A percentile compares a stretch with the other conserved stretches of the same genome.
Conservation (phyloP, 192 early-diverging fungal species). For the Kickxella alabastrina region DNA sequence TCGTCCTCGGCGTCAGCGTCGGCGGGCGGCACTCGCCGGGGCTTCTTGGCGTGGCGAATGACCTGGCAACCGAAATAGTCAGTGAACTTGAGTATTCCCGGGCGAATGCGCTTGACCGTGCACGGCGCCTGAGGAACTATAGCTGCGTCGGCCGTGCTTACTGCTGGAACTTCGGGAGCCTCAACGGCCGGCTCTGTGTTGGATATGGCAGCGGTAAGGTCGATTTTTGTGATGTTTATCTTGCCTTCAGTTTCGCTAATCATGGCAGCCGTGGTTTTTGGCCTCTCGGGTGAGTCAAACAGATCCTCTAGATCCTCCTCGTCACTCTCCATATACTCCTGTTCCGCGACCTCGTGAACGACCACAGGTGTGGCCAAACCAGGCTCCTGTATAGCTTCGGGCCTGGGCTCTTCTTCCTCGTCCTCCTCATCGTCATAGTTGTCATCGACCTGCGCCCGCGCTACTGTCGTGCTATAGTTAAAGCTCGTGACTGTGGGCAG, state of each 20-base stretch:
- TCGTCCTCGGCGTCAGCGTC: slow-evolving; percentile 1
- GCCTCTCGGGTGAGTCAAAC: slow-evolving; percentile 40
- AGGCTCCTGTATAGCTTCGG: background rate
- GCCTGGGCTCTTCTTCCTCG: slow-evolving; percentile 13
- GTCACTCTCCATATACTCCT: slow-evolving; percentile 23
- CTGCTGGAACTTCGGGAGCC: background rate
- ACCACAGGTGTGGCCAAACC: background rate
- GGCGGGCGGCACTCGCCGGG: slow-evolving; percentile 9
- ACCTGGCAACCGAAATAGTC: slow-evolving; percentile 45
- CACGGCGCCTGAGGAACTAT: slow-evolving; percentile 7
- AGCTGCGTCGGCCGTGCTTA: background rate
- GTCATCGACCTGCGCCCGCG: slow-evolving; percentile 53
- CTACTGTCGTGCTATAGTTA: slow-evolving; percentile 7
- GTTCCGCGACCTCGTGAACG: slow-evolving; percentile 1
- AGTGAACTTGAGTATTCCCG: slow-evolving; percentile 37
- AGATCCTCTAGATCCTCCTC: slow-evolving; percentile 51
- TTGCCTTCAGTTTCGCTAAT: background rate
- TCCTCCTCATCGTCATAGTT: slow-evolving; percentile 53
- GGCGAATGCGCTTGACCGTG: slow-evolving; percentile 30
- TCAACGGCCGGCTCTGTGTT: no score
- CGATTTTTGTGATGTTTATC: no score
- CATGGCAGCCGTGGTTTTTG: background rate
- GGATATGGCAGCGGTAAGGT: no score
- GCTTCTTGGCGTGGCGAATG: slow-evolving; percentile 27
- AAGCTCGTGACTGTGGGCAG: slow-evolving; percentile 2